Percentiles rank a stretch among this genome's conserved stretches.
Evolutionary conservation across 2,329 filamentous ascomycete genomes (phyloP).

Genomic region (Aspergillus quadrilineatus): DNA sequence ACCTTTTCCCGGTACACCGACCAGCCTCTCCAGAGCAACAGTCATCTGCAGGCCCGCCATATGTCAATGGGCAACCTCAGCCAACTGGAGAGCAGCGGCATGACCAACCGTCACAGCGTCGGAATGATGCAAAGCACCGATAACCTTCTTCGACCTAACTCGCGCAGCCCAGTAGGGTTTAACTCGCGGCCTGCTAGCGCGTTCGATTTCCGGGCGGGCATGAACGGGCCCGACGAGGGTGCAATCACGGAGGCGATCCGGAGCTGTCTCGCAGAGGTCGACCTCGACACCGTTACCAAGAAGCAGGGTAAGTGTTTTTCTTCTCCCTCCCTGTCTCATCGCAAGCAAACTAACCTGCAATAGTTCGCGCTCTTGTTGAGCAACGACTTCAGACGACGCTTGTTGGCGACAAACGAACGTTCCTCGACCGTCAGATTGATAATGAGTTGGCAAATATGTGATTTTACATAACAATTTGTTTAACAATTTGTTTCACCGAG

Average conservation of each 20-base stretch:
- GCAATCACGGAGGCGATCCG: slow-evolving; percentile 84
- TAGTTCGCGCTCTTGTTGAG: slow-evolving; percentile 81
- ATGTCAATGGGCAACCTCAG: slow-evolving; percentile 61
- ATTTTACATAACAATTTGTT: slow-evolving; percentile 13
- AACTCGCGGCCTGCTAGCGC: slow-evolving; percentile 54
- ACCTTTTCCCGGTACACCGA: slow-evolving; percentile 63
- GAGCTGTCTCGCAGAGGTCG: slow-evolving; percentile 77
- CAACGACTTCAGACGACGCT: slow-evolving; percentile 90
- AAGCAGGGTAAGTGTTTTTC: slow-evolving; percentile 67
- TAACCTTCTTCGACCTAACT: slow-evolving; percentile 42
- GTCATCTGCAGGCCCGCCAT: slow-evolving; percentile 46
- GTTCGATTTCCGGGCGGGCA: slow-evolving; percentile 57
- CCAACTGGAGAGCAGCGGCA: slow-evolving; percentile 42
- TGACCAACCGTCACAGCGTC: slow-evolving; percentile 43
- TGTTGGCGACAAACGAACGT: slow-evolving; percentile 77
- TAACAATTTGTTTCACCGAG: slow-evolving; percentile 1
- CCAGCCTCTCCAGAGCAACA: slow-evolving; percentile 48
- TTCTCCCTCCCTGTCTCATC: too few species aligned
- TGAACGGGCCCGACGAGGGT: slow-evolving; percentile 68
- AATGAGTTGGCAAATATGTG: slow-evolving; percentile 91
- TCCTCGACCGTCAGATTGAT: slow-evolving; percentile 92
- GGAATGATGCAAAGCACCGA: slow-evolving; percentile 46
- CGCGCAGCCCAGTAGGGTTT: slow-evolving; percentile 50
- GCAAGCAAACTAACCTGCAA: neutral
- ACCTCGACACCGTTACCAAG: slow-evolving; percentile 96